Base-by-base conservation (phyloP, 129 eudicot species). In the Logfia minima region DNA sequence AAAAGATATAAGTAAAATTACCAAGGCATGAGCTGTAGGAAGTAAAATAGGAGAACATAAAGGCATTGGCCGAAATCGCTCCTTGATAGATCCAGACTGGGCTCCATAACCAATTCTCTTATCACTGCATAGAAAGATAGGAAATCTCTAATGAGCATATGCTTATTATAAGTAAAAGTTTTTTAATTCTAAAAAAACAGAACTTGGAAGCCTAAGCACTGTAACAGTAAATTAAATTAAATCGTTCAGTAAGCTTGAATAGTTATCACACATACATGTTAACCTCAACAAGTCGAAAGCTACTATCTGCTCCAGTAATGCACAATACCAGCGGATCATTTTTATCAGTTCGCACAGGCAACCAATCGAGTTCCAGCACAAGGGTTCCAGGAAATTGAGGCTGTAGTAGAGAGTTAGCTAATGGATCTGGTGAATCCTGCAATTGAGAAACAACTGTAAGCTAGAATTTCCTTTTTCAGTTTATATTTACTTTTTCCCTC, bases 231-330 rank as follows among this genome's bases (percentile, higher is more conserved):
- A 41, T 14, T 74, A 34, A 11, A 45, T 39, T 10, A 53, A 52
- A 39, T 52, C 29, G 66, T 61, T 22, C 37, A 72, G 52, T 22
- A 75, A 75, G 19, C 66, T 39, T 31, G 21, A 75, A 60, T 75
- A 75, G 51, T 77, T 68, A 64, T 61, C 58, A 51, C 71, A 82
- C 97, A 59, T 91, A 94, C 99, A 85, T 71, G 76, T 84, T 83
- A 72, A 94, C 85, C 78, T 91, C 99, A 88, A 91, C 82, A 80
- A 91, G 97, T 43, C 99, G 96, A 82, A 91, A 94, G 85, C 96
- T 91, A 77, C 97, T 89, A 72, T 94, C 99, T 74, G 97, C 99
- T 87, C 99, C 99, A 84, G 99, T 96, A 68, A 94, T 87, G 81
- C 97, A 91, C 83, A 94, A 81, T 45, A 94, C 96, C 83, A 94